Base-by-base conservation (phyloP, 1,139 yeast species). In the Saccharomycopsis hybrid region DNA sequence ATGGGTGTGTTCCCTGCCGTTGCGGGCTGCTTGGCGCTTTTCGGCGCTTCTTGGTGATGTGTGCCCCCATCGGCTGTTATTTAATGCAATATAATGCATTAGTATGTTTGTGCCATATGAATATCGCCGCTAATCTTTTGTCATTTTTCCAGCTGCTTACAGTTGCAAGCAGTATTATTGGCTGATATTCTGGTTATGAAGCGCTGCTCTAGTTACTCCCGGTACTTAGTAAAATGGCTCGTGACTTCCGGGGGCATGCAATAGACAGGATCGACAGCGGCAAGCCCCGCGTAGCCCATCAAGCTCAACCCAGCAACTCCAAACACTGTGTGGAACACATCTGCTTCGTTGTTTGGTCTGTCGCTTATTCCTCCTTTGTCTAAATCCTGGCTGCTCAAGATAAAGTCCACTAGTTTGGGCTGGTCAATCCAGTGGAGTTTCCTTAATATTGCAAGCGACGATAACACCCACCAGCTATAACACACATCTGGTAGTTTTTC, bases 391-490 rank as follows among this genome's bases (percentile, higher is more conserved):
- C 95, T 83, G 1, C 67, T 64, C 33, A 90, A 65, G 13, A 94
- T 89, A 60, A 88, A 92, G 1, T 65, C 62, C 50, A 77, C 74
- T 49, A 92, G 68, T 59, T 75, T 78, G 2, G 66, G 72, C 41
- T 72, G 72, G 60, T 88, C 83, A 24, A 94, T 84, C 90, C 96
- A 89, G 55, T 84, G 77, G 29, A 80, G 64, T 55, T 76, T 78
- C 0, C 70, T 77, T 29, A 92, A 69, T 49, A 90, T 83, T 0
- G 86, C 77, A 47, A 92, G 68, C 1, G 92, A 77, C 1, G 96
- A 84, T 41, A 90, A 66, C 4, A 89, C 96, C 98, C 98, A 92
- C 97, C 97, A 94, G 61, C 94, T 82, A 63, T 92, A 92, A 64
- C 99, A 92, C 13, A 87, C 96, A 65, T 92, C 99, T 0, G 97